phyloP scores from a whole-genome alignment of 1,284 basidiomycete species.

The Naganishia liquefaciens region DNA sequence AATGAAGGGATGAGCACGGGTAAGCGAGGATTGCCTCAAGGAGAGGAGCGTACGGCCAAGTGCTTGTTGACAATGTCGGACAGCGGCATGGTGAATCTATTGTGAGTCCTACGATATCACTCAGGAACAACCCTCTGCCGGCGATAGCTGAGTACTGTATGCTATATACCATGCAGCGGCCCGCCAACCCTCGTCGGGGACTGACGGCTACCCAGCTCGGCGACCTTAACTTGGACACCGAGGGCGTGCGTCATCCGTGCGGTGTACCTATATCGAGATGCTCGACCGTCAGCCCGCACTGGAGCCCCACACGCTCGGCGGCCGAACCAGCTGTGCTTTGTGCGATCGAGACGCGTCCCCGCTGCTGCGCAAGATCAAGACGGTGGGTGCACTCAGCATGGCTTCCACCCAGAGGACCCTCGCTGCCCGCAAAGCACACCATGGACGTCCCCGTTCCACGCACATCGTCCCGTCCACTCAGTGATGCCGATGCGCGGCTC shows the following conservation, averaged over 20 bases:
- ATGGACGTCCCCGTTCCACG: slow-evolving; percentile 2
- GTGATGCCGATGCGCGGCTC: slow-evolving; percentile 32
- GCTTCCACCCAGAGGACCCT: no score
- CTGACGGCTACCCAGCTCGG: no score
- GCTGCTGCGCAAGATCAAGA: not conserved
- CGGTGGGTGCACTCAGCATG: no score
- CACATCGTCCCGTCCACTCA: slow-evolving; percentile 18
- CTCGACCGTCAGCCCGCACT: no score
- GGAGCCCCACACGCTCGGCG: not conserved
- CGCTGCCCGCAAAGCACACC: not conserved
- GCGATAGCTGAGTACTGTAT: no score
- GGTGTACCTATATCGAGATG: no score
- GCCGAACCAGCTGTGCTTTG: not conserved
- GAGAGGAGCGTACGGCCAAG: slow-evolving; percentile 2
- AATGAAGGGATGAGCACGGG: not conserved
- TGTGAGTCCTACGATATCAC: no score
- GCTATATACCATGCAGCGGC: no score
- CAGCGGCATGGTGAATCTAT: slow-evolving; percentile 29
- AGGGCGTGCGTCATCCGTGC: no score
- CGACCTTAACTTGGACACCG: no score
- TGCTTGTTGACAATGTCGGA: slow-evolving; percentile 31
- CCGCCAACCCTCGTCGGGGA: no score
- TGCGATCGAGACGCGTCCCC: not conserved
- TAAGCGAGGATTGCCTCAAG: not conserved
- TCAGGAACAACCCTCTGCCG: no score